A percentile compares a stretch with the other conserved stretches of the same genome.
These are phyloP conservation scores for Cercospora janseana DNA, from an alignment of 2,329 filamentous ascomycete species.

Conservation along the genomic window DNA sequence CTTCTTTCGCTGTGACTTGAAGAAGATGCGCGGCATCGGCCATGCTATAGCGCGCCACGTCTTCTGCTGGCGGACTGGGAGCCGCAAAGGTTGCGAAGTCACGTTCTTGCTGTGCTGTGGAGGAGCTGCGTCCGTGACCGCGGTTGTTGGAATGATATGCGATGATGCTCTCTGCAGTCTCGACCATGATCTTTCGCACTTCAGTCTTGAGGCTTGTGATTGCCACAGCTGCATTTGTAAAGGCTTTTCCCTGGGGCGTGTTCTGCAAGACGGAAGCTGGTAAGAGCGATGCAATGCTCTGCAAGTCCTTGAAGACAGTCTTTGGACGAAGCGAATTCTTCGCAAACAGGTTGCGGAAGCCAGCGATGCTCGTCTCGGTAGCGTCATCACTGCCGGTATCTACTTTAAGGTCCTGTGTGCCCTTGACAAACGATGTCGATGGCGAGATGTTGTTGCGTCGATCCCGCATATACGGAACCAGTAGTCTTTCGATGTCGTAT, in stretches of 20 bases:
- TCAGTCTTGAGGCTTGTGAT: constrained; percentile 86
- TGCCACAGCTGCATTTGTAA: constrained; percentile 85
- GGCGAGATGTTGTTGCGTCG: constrained; percentile 6
- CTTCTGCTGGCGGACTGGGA: constrained; percentile 30
- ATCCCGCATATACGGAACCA: constrained; percentile 28
- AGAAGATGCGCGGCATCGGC: constrained; percentile 84
- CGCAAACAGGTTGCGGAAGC: constrained; percentile 43
- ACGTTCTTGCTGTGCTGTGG: constrained; percentile 36
- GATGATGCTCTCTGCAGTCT: constrained; percentile 68
- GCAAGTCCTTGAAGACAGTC: constrained; percentile 50
- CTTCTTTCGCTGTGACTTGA: constrained; percentile 91
- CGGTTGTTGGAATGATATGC: constrained; percentile 67
- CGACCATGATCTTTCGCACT: constrained; percentile 79
- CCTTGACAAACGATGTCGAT: constrained; percentile 18
- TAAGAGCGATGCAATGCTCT: constrained; percentile 61
- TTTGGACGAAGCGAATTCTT: constrained; percentile 47
- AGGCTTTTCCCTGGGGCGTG: constrained; percentile 66
- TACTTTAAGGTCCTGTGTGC: not conserved
- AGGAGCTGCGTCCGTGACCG: constrained; percentile 36
- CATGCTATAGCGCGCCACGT: constrained; percentile 64
- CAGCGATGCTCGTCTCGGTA: constrained; percentile 21
- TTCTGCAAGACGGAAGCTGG: constrained; percentile 58
- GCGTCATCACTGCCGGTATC: constrained; percentile 1
- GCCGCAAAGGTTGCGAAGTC: constrained; percentile 35
- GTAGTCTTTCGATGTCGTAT: constrained; percentile 74